These are phyloP conservation scores for Sanguinoderma infundibulare DNA, from an alignment of 1,284 basidiomycete genomes.

Conservation along the genomic window DNA sequence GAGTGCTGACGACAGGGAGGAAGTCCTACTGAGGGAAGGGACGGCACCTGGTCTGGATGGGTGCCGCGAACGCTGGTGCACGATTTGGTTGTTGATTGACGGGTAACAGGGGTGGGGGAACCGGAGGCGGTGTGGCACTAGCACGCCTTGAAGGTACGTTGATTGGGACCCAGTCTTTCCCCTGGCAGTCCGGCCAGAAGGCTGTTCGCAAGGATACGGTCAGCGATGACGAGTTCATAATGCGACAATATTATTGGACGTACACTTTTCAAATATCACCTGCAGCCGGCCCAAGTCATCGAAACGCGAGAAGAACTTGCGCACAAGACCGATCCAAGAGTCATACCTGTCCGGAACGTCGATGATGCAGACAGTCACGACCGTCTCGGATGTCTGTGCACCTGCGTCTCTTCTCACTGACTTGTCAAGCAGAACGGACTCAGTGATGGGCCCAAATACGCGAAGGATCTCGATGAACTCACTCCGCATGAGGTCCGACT, in stretches of 20 bases:
- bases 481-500: not conserved
- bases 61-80: no score
- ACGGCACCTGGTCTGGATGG: no score
- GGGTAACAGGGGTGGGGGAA: no score
- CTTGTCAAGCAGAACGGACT: not conserved
- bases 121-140: no score
- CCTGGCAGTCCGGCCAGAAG: no score
- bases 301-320: not conserved
- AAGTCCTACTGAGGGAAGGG: slow-evolving; percentile 50
- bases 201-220: no score
- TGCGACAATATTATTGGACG: no score
- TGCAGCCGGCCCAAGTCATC: not conserved
- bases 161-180: no score
- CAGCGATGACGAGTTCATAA: no score
- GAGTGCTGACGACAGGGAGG: slow-evolving; percentile 19
- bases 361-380: not conserved
- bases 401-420: no score
- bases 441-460: not conserved
- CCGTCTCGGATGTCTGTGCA: not conserved
- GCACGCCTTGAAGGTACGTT: no score
- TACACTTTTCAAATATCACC: not conserved
- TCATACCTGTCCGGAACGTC: not conserved
- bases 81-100: no score
- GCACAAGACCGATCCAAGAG: not conserved
- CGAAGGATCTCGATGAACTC: not conserved